Conservation (phyloP, 805 yeast species). For the Alloascoidea africana region DNA sequence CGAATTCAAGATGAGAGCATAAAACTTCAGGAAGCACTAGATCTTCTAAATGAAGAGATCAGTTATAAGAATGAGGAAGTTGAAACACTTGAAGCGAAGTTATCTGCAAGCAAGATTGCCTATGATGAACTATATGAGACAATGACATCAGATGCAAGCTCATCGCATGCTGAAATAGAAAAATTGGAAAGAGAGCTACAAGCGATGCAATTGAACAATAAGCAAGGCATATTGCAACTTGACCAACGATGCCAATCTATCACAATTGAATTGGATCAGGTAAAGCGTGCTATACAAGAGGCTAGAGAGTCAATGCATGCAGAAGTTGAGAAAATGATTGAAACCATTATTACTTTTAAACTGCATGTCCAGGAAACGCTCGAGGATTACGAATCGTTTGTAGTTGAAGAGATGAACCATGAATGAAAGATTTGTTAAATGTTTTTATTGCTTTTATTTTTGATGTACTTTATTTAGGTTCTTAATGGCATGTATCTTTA, state of each 20-base stretch:
- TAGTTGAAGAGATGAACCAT: slow-evolving; percentile 22
- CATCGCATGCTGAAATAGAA: slow-evolving; percentile 51
- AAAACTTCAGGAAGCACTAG: slow-evolving; percentile 41
- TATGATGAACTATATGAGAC: slow-evolving; percentile 42
- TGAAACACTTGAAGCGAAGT: slow-evolving; percentile 41
- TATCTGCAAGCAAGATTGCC: slow-evolving; percentile 33
- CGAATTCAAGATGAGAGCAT: slow-evolving; percentile 40
- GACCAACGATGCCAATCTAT: slow-evolving; percentile 33
- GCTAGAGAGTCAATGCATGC: slow-evolving; percentile 33
- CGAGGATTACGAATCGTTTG: slow-evolving; percentile 38
- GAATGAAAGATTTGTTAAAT: too few relatives aligned
- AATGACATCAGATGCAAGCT: slow-evolving; percentile 33
- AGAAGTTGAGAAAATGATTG: slow-evolving; percentile 41
- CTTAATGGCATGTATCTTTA: too few relatives aligned
- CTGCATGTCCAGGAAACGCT: slow-evolving; percentile 47
- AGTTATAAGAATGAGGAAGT: slow-evolving; percentile 39
- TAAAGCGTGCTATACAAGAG: slow-evolving; percentile 28
- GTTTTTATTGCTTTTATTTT: too few relatives aligned
- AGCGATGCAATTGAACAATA: slow-evolving; percentile 28
- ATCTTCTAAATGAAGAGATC: slow-evolving; percentile 36
- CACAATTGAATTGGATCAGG: slow-evolving; percentile 35
- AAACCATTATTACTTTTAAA: slow-evolving; percentile 48
- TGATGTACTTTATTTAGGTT: too few relatives aligned
- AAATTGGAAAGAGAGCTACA: slow-evolving; percentile 43
- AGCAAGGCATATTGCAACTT: slow-evolving; percentile 33